These are phyloP conservation scores for Alternaria gansuensis DNA, from an alignment of 2,329 filamentous ascomycete genomes.

Conservation along the genomic window DNA sequence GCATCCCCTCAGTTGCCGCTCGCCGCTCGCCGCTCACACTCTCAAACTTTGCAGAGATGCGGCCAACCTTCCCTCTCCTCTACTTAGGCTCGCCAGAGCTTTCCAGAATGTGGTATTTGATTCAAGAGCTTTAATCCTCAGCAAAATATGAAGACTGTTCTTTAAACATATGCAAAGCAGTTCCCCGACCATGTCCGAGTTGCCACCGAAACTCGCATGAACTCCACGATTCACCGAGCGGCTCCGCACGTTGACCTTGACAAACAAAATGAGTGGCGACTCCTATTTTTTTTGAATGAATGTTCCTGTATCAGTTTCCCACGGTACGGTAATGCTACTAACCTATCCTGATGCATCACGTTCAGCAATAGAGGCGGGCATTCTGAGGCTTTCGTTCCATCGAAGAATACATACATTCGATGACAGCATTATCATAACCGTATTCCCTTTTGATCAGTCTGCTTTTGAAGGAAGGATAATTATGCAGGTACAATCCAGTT, in stretches of 20 bases:
- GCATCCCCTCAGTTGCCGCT: conserved; percentile 39
- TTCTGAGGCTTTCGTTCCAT: conserved; percentile 26
- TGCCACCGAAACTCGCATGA: conserved; percentile 24
- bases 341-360: not conserved
- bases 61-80: not conserved
- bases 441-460: conserved; percentile 27
- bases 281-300: not conserved
- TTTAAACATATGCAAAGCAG: not conserved
- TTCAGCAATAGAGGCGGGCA: not conserved
- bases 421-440: conserved; percentile 27
- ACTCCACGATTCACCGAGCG: conserved; percentile 28
- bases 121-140: not conserved
- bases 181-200: conserved; percentile 26
- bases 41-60: not conserved
- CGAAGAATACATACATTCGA: conserved; percentile 35
- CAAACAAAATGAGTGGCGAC: conserved; percentile 1
- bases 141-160: not conserved
- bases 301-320: not conserved
- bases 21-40: conserved; percentile 24
- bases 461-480: conserved; percentile 34
- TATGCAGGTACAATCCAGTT: conserved; percentile 36
- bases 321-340: not conserved
- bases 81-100: not conserved
- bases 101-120: not conserved
- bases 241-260: conserved; percentile 13